Conservation (phyloP, 169 alveolate genomes). For the Neospora caninum region DNA sequence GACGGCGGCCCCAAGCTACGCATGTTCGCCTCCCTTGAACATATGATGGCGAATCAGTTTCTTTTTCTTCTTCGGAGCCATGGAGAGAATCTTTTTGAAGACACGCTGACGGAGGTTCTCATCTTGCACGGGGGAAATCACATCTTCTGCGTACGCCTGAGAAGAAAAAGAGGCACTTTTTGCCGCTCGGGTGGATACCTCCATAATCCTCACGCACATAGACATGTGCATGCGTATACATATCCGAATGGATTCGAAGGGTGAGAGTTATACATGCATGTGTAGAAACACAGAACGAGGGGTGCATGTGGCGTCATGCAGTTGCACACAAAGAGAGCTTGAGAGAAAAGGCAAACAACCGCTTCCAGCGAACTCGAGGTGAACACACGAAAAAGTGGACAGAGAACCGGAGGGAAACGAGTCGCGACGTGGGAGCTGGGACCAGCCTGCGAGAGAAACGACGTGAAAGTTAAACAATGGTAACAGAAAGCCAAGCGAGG, state of each 20-base stretch:
- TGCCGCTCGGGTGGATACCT: neutral
- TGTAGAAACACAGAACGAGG: neutral
- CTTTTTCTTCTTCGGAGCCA: neutral
- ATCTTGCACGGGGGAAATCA: slow-evolving; percentile 13
- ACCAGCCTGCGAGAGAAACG: too few relatives aligned
- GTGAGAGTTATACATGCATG: neutral
- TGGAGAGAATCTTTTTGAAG: neutral
- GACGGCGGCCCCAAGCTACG: neutral
- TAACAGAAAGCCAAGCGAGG: too few relatives aligned
- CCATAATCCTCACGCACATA: neutral
- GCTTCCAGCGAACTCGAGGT: too few relatives aligned
- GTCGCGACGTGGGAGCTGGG: too few relatives aligned
- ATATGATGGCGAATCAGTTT: slow-evolving; percentile 29
- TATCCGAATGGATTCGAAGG: neutral
- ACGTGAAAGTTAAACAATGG: too few relatives aligned
- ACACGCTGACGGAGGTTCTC: slow-evolving; percentile 1
- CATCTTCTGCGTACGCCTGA: slow-evolving; percentile 56
- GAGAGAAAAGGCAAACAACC: too few relatives aligned
- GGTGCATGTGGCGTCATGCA: too few relatives aligned
- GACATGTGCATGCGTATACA: neutral
- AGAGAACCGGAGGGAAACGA: too few relatives aligned
- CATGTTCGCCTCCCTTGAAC: slow-evolving; percentile 52
- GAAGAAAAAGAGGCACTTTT: neutral
- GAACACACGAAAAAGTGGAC: too few relatives aligned
- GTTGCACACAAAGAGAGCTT: too few relatives aligned